Percentiles rank a stretch among this genome's conserved stretches.
phyloP scores from a whole-genome alignment of 441 rosid genomes.

The Hura crepitans region DNA sequence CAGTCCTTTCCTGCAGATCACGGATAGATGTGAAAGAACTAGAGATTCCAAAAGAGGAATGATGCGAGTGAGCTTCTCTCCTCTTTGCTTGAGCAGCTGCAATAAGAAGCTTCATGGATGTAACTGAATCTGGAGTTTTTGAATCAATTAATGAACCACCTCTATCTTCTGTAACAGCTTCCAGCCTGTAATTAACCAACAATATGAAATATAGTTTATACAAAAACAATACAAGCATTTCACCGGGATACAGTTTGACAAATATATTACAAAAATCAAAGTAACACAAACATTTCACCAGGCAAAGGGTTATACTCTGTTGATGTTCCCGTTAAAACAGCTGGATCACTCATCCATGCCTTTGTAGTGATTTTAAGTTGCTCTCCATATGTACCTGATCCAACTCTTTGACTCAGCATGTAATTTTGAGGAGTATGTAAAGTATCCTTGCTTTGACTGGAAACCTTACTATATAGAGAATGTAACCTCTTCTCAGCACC shows the following conservation, averaged over 20 bases:
- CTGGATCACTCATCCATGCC: conserved; percentile 34
- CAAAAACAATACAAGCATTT: too few species aligned
- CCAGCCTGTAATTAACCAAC: conserved; percentile 39
- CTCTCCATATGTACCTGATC: conserved; percentile 50
- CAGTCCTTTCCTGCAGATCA: conserved; percentile 52
- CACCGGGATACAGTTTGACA: conserved; percentile 15
- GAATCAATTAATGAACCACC: conserved; percentile 37
- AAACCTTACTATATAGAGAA: conserved; percentile 45
- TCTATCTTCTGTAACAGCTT: conserved; percentile 49
- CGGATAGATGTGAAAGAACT: conserved; percentile 38
- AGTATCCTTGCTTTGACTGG: conserved; percentile 34
- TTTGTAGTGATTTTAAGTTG: conserved; percentile 52
- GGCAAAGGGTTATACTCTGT: conserved; percentile 37
- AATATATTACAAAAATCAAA: conserved; percentile 16
- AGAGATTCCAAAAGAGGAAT: conserved; percentile 44
- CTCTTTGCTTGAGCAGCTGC: conserved; percentile 99
- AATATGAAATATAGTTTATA: conserved; percentile 21
- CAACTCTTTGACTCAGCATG: conserved; percentile 44
- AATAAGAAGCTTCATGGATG: conserved; percentile 88
- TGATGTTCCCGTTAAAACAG: conserved; percentile 38
- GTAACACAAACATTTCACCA: conserved; percentile 43
- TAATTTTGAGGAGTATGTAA: conserved; percentile 46
- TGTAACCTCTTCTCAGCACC: conserved; percentile 49
- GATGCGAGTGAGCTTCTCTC: conserved; percentile 72
- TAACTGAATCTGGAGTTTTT: conserved; percentile 58